phyloP scores from a whole-genome alignment of 2,329 filamentous ascomycete species.

The Mollisia scopiformis region DNA sequence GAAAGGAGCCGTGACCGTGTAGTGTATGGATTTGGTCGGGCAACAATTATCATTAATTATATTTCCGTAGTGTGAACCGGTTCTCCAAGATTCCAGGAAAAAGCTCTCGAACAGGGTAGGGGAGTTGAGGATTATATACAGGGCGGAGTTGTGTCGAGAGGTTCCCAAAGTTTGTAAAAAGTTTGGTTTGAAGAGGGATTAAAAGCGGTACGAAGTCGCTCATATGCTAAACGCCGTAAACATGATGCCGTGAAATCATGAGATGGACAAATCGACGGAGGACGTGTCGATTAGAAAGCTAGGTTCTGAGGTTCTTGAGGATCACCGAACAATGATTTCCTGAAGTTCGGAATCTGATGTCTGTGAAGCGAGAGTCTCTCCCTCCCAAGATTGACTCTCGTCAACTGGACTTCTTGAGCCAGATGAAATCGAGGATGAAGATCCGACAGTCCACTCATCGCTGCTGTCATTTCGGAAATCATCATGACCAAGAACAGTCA shows the following conservation, averaged over 20 bases:
- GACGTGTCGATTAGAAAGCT: conserved; percentile 19
- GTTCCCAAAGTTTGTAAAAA: conserved; percentile 16
- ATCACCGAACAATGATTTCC: conserved; percentile 34
- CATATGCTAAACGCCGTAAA: conserved; percentile 37
- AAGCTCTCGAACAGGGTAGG: conserved; percentile 22
- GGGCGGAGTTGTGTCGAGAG: conserved; percentile 20
- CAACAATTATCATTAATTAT: conserved; percentile 34
- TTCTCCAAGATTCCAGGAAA: conserved; percentile 12
- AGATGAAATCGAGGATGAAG: conserved; percentile 60
- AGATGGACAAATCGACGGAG: conserved; percentile 26
- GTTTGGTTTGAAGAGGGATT: conserved; percentile 17
- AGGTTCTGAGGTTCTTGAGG: conserved; percentile 2
- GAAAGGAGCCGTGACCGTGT: conserved; percentile 1
- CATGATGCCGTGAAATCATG: conserved; percentile 38
- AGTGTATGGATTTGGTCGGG: conserved; percentile 4
- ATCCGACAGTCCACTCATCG: conserved; percentile 90
- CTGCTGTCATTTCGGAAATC: conserved; percentile 54
- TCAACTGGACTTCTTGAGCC: conserved; percentile 46
- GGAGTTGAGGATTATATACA: conserved; percentile 31
- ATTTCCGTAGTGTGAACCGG: conserved; percentile 18
- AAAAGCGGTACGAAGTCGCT: conserved; percentile 30
- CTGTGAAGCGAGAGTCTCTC: conserved; percentile 51
- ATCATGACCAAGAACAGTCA: conserved; percentile 32
- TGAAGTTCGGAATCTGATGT: conserved; percentile 37
- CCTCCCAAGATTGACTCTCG: conserved; percentile 60